Evolutionary conservation across 192 early-diverging fungal genomes (phyloP).

Genomic region (Dispira simplex): DNA sequence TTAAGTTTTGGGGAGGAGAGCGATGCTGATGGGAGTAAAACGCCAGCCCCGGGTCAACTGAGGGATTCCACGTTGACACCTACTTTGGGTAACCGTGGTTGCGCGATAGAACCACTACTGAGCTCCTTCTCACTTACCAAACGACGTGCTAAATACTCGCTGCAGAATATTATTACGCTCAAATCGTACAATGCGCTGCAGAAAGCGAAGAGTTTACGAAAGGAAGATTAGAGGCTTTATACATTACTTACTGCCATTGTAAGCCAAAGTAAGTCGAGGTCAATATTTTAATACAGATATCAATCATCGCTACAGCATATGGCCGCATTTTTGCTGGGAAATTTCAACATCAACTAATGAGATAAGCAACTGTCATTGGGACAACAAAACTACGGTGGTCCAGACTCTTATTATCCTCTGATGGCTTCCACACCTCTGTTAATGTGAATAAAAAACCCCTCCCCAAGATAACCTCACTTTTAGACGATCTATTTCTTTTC

Average conservation of each 20-base stretch:
- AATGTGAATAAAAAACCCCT: too few species aligned
- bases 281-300: too few species aligned
- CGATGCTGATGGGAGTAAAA: slow-evolving; percentile 15
- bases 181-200: slow-evolving; percentile 33
- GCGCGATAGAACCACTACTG: slow-evolving; percentile 21
- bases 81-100: slow-evolving; percentile 18
- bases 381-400: too few species aligned
- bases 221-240: background rate
- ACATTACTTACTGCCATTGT: too few species aligned
- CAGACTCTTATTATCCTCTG: too few species aligned
- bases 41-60: slow-evolving; percentile 14
- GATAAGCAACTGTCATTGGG: too few species aligned
- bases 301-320: too few species aligned
- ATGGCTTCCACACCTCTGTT: too few species aligned
- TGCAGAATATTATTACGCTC: slow-evolving; percentile 44
- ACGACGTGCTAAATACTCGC: slow-evolving; percentile 45
- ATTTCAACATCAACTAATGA: too few species aligned
- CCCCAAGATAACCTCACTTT: too few species aligned
- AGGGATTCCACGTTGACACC: slow-evolving; percentile 14
- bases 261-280: too few species aligned
- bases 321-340: too few species aligned
- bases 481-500: slow-evolving; percentile 26
- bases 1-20: slow-evolving; percentile 13
- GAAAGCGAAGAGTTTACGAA: background rate
- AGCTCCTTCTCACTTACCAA: slow-evolving; percentile 25